Evolutionary conservation across 2,329 filamentous ascomycete genomes (phyloP), one percentile per base, ranked within the genome.

Genomic region (Metarhizium anisopliae): DNA sequence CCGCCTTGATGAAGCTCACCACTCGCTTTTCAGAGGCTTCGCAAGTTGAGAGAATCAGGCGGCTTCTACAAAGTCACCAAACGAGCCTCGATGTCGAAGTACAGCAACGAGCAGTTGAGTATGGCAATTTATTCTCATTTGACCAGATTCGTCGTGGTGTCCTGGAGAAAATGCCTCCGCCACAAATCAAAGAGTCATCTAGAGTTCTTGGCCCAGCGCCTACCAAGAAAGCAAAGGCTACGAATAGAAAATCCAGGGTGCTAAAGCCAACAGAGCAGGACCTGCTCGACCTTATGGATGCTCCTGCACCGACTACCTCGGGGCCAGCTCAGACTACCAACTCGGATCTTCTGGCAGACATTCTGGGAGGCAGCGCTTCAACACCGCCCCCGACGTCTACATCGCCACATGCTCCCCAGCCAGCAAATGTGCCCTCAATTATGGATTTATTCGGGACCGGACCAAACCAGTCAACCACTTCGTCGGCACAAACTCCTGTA

Each of bases 141-240:
- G 92, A 99, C 63, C 79, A 90, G 58, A 89, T 99, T 56, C 85
- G 93, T 55, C 83, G 82, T 58, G 94, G 94, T 56, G 94, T 99
- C 2, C 77, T 99, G 11, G 94, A 99, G 73, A 95, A 94, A 70
- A 99, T 99, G 95, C 94, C 94, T 7, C 84, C 94, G 2, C 94
- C 94, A 8, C 93, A 97, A 70, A 97, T 99, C 66, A 90, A 93
- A 62, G 94, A 99, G 69, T 90, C 95, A 69, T 93, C 94, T 55
- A 82, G 93, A 58, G 92, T 96, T 3, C 78, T 99, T 18, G 92
- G 92, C 47, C 88, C 93, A 65, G 86, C 90, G 1, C 78, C 83
- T 1, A 66, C 70, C 36, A 85, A 85, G 70, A 82, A 86, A 64
- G 78, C 80, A 60, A 86, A 82, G 69, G 84, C 86, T 51, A 79